Conservation (phyloP, 2,329 filamentous ascomycete species). For the Incumbomyces lentus region DNA sequence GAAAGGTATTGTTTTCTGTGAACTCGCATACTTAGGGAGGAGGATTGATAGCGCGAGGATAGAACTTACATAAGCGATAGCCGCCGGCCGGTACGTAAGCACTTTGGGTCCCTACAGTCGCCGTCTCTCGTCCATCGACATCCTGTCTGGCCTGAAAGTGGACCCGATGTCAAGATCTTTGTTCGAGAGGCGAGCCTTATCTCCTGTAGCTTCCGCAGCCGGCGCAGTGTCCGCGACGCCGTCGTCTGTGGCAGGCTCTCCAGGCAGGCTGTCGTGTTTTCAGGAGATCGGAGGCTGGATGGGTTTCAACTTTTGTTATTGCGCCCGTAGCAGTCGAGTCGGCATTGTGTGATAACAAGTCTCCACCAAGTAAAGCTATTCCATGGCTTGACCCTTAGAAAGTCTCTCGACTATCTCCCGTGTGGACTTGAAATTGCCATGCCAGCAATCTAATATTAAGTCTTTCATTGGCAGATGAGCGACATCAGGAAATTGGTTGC, state of each 20-base stretch:
- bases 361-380: too few relatives aligned
- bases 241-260: constrained; percentile 3
- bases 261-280: neutral
- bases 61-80: neutral
- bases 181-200: neutral
- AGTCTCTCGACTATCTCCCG: constrained; percentile 6
- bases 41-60: constrained; percentile 1
- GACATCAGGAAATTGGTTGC: constrained; percentile 1
- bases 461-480: constrained; percentile 4
- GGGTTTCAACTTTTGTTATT: too few relatives aligned
- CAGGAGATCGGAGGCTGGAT: too few relatives aligned
- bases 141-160: too few relatives aligned
- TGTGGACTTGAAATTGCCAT: constrained; percentile 5
- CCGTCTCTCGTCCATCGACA: too few relatives aligned
- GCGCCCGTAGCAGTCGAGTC: too few relatives aligned
- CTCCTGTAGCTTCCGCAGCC: constrained; percentile 3
- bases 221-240: constrained; percentile 3
- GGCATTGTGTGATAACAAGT: too few relatives aligned
- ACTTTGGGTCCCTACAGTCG: too few relatives aligned
- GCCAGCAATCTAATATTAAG: constrained; percentile 7
- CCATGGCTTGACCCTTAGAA: too few relatives aligned
- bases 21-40: neutral
- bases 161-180: too few relatives aligned
- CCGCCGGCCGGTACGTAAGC: too few relatives aligned
- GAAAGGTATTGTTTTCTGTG: neutral